Evolutionary conservation across 129 eudicot genomes (phyloP).

Genomic region (Escallonia herrerae): DNA sequence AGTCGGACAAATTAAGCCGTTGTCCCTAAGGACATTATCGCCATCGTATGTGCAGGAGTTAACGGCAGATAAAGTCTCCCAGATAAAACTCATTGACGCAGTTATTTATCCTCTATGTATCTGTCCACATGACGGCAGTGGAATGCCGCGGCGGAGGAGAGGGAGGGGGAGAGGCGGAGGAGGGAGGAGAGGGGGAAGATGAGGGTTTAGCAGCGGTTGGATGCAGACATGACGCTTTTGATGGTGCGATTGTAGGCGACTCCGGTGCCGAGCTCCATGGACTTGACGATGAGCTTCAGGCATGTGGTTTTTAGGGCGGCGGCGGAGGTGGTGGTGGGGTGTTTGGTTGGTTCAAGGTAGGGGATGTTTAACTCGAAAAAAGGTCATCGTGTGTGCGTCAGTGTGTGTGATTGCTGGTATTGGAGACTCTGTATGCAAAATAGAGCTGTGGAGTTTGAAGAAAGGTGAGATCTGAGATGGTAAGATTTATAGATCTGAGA

Average conservation of each 20-base stretch:
- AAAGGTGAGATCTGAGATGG: no score
- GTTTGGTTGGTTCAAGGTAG: conserved; percentile 55
- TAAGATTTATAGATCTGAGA: no score
- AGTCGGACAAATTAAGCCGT: no score
- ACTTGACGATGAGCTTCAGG: conserved; percentile 54
- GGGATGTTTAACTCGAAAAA: conserved; percentile 86
- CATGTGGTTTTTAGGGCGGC: conserved; percentile 38
- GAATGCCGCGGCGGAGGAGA: conserved; percentile 47
- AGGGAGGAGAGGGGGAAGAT: conserved; percentile 50
- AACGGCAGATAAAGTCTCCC: no score
- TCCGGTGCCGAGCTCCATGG: conserved; percentile 76
- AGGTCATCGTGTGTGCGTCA: conserved; percentile 32
- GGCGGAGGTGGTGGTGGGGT: conserved; percentile 19
- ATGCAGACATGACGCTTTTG: conserved; percentile 71
- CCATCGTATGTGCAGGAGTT: no score
- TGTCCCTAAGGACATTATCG: no score
- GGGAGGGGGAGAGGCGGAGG: conserved; percentile 38
- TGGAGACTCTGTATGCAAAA: conserved; percentile 21
- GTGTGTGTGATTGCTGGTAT: background rate
- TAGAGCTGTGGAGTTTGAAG: background rate
- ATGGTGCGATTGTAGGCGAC: conserved; percentile 69
- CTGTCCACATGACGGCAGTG: conserved; percentile 51
- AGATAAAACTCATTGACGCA: no score
- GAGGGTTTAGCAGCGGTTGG: conserved; percentile 52
- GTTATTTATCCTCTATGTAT: no score